These are phyloP conservation scores for Mycosphaerelloides madeirae DNA, from an alignment of 2,329 filamentous ascomycete genomes.

Conservation along the genomic window DNA sequence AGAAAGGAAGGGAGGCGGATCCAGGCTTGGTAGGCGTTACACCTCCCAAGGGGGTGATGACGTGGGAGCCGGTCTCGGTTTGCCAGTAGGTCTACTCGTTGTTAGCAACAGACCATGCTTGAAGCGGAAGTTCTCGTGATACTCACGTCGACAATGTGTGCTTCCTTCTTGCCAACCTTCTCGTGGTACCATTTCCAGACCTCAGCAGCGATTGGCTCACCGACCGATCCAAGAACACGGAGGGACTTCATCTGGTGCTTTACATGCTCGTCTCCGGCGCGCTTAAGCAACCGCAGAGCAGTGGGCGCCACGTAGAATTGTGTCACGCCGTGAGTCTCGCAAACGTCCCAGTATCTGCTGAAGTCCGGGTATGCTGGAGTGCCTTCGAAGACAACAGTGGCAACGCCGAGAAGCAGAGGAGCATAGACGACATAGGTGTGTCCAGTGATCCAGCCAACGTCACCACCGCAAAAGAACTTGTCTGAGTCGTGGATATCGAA, in stretches of 20 bases:
- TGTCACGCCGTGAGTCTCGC: slow-evolving; percentile 89
- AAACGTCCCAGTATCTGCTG: slow-evolving; percentile 97
- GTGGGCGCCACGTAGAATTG: slow-evolving; percentile 99
- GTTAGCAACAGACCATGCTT: slow-evolving; percentile 12
- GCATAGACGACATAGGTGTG: slow-evolving; percentile 99
- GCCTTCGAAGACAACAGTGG: slow-evolving; percentile 95
- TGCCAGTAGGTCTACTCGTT: slow-evolving; percentile 89
- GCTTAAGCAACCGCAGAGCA: slow-evolving; percentile 86
- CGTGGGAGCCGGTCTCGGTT: slow-evolving; percentile 95
- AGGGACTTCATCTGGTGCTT: slow-evolving; percentile 84
- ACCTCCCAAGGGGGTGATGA: slow-evolving; percentile 88
- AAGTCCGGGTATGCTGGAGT: slow-evolving; percentile 97
- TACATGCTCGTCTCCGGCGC: slow-evolving; percentile 88
- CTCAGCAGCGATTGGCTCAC: slow-evolving; percentile 94
- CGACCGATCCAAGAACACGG: slow-evolving; percentile 86
- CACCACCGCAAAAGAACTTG: slow-evolving; percentile 93
- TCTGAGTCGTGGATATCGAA: slow-evolving; percentile 96
- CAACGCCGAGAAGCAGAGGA: slow-evolving; percentile 83
- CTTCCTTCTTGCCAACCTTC: slow-evolving; percentile 85
- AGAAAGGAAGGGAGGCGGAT: slow-evolving; percentile 93
- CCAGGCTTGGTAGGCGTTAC: slow-evolving; percentile 96
- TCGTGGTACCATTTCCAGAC: slow-evolving; percentile 99
- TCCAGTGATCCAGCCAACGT: slow-evolving; percentile 98
- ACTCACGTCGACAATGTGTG: slow-evolving; percentile 90
- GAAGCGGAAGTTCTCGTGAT: no score